Evolutionary conservation across 768 basidiomycete species (phyloP).

Genomic region (Boletus sensibilis): DNA sequence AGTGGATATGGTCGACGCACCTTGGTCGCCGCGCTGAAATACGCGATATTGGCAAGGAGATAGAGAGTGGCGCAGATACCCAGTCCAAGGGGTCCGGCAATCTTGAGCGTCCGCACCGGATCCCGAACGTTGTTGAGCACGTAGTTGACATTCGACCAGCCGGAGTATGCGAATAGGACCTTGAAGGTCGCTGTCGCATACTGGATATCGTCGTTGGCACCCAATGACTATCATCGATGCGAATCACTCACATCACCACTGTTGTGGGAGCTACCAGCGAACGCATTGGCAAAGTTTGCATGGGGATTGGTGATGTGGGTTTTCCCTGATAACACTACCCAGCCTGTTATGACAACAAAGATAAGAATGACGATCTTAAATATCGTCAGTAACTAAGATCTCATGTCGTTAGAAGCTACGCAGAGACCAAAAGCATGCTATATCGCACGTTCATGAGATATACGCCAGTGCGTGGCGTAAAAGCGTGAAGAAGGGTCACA

Average conservation of each 20-base stretch:
- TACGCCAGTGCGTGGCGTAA: constrained; percentile 49
- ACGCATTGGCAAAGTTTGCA: constrained; percentile 55
- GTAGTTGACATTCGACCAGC: constrained; percentile 61
- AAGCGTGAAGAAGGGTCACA: constrained; percentile 49
- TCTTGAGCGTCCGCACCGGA: constrained; percentile 59
- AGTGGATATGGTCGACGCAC: not conserved
- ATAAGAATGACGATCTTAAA: constrained; percentile 56
- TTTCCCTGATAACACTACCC: constrained; percentile 59
- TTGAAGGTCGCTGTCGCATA: constrained; percentile 65
- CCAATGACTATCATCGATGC: not conserved
- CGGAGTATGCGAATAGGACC: constrained; percentile 51
- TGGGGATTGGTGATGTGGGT: constrained; percentile 55
- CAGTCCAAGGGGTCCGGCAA: constrained; percentile 60
- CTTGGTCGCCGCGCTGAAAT: constrained; percentile 43
- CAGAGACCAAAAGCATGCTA: not conserved
- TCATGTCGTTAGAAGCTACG: constrained; percentile 9
- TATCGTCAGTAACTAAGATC: constrained; percentile 40
- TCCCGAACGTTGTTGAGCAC: constrained; percentile 58
- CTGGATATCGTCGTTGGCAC: constrained; percentile 26
- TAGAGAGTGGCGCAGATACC: constrained; percentile 54
- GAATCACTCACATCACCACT: constrained; percentile 42
- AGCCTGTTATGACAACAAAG: constrained; percentile 55
- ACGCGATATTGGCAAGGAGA: constrained; percentile 56
- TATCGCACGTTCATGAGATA: constrained; percentile 51
- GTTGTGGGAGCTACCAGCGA: constrained; percentile 53